Conservation (phyloP, 192 early-diverging fungal species). For the Coemansia asiatica region DNA sequence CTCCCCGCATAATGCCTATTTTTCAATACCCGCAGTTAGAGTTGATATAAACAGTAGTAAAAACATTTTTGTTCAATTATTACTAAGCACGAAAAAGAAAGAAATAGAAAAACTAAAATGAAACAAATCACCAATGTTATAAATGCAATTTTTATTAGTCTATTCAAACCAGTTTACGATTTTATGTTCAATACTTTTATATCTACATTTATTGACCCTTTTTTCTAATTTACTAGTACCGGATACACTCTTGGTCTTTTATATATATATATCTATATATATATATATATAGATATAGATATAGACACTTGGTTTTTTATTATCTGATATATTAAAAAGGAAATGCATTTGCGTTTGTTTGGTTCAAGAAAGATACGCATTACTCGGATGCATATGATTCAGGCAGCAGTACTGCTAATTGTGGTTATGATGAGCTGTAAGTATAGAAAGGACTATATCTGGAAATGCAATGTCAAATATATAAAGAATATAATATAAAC, state of each 20-base stretch:
- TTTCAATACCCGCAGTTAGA: neutral
- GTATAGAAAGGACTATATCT: too few relatives aligned
- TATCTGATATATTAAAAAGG: neutral
- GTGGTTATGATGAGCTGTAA: constrained; percentile 55
- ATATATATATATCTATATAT: neutral
- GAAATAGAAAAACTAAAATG: neutral
- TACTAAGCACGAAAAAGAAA: neutral
- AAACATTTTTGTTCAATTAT: neutral
- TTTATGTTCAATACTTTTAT: too few relatives aligned
- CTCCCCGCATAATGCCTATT: neutral
- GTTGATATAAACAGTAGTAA: neutral
- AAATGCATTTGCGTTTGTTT: neutral
- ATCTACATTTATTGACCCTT: neutral
- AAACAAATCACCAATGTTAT: too few relatives aligned
- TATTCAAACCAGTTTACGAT: too few relatives aligned
- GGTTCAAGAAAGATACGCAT: constrained; percentile 15
- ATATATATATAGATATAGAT: too few relatives aligned
- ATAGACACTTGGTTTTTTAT: too few relatives aligned
- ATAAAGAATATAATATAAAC: too few relatives aligned
- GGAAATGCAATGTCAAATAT: too few relatives aligned
- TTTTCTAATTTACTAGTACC: too few relatives aligned
- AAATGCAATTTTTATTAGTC: too few relatives aligned
- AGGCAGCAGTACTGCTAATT: constrained; percentile 43
- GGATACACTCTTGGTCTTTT: neutral
- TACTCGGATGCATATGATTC: constrained; percentile 48